These are phyloP conservation scores for Erysimum cheiranthoides DNA, from an alignment of 345 rosid species.

Conservation along the genomic window DNA sequence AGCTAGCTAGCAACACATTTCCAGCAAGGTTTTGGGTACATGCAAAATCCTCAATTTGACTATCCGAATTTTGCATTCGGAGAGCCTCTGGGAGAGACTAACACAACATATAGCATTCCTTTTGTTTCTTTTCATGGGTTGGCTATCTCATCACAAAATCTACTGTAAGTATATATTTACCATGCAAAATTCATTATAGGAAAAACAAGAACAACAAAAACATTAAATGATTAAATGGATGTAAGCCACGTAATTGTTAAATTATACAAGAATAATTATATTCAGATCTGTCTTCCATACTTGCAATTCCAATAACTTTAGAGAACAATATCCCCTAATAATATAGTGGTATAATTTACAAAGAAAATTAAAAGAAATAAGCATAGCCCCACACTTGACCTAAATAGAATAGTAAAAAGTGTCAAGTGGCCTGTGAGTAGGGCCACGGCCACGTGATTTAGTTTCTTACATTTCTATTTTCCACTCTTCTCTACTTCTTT, in stretches of 20 bases:
- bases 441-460: slow-evolving; percentile 47
- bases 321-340: slow-evolving; percentile 10
- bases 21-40: neutral
- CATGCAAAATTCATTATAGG: neutral
- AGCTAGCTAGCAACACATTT: neutral
- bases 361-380: neutral
- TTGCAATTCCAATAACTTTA: neutral
- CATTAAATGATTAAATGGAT: neutral
- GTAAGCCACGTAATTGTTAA: neutral
- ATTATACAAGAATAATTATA: neutral
- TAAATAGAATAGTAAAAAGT: slow-evolving; percentile 46
- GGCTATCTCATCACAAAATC: neutral
- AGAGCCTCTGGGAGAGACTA: neutral
- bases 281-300: slow-evolving; percentile 26
- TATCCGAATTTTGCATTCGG: neutral
- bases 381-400: slow-evolving; percentile 43
- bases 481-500: slow-evolving; percentile 39
- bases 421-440: slow-evolving; percentile 47
- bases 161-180: neutral
- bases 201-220: neutral
- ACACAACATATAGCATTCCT: neutral
- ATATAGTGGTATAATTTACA: slow-evolving; percentile 15
- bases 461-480: slow-evolving; percentile 33
- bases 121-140: neutral
- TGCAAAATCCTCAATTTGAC: neutral